phyloP scores from a whole-genome alignment of 495 filamentous ascomycete species.

The Penicillium cosmopolitanum region DNA sequence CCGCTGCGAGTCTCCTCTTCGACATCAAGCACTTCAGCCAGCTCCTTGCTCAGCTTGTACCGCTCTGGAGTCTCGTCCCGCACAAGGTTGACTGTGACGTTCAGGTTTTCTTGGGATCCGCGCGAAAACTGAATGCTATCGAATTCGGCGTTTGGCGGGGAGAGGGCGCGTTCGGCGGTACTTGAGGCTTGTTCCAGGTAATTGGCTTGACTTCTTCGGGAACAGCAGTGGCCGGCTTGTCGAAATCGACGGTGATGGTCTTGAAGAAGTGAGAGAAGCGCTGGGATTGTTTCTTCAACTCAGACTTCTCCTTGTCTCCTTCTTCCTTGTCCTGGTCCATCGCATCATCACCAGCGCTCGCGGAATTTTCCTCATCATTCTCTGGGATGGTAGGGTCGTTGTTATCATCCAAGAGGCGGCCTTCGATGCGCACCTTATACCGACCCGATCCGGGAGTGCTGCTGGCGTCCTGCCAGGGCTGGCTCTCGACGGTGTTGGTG shows the following conservation, averaged over 20 bases:
- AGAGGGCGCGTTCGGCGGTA: constrained; percentile 53
- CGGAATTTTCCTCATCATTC: constrained; percentile 51
- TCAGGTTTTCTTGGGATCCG: constrained; percentile 87
- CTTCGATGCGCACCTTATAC: constrained; percentile 92
- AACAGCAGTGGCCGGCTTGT: constrained; percentile 54
- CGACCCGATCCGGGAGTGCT: constrained; percentile 55
- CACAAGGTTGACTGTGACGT: constrained; percentile 85
- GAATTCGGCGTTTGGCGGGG: constrained; percentile 69
- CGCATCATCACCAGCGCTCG: constrained; percentile 37
- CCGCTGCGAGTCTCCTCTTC: constrained; percentile 84
- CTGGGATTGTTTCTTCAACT: constrained; percentile 48
- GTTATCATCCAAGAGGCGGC: constrained; percentile 79
- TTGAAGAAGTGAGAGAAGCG: constrained; percentile 97
- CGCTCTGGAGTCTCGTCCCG: constrained; percentile 86
- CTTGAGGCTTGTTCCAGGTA: constrained; percentile 73
- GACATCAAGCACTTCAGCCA: constrained; percentile 86
- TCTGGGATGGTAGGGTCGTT: constrained; percentile 48
- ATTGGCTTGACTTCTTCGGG: constrained; percentile 62
- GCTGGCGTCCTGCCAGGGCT: constrained; percentile 77
- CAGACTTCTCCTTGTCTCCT: constrained; percentile 42
- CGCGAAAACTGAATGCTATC: constrained; percentile 91
- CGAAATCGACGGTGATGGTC: constrained; percentile 83
- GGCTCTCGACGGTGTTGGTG: constrained; percentile 91
- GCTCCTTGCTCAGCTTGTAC: constrained; percentile 71
- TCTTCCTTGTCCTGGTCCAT: constrained; percentile 63